Percentiles rank a stretch among this genome's conserved stretches.
Evolutionary conservation across 106 monocot genomes (phyloP).

Genomic region (Gastrodia elata): DNA sequence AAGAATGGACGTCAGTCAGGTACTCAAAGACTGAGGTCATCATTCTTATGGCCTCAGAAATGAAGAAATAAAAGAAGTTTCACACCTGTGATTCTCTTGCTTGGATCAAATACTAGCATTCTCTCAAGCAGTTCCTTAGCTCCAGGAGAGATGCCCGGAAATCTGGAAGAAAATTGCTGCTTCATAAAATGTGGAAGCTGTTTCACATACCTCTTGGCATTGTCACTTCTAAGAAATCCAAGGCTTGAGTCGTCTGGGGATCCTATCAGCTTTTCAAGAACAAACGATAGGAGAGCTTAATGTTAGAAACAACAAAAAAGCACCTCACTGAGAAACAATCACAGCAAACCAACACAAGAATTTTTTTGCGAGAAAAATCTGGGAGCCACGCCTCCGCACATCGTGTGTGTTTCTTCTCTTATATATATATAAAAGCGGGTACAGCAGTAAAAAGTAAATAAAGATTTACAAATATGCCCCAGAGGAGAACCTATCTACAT

Average conservation of each 20-base stretch:
- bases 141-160: slow-evolving; percentile 51
- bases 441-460: too few relatives aligned
- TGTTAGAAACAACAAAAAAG: too few relatives aligned
- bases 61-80: neutral
- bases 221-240: slow-evolving; percentile 76
- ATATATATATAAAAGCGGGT: too few relatives aligned
- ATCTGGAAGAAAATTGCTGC: slow-evolving; percentile 50
- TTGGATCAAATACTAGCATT: slow-evolving; percentile 93
- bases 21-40: neutral
- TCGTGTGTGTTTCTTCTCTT: too few relatives aligned
- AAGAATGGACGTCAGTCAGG: neutral
- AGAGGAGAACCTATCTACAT: neutral
- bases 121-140: slow-evolving; percentile 71
- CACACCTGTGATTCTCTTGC: slow-evolving; percentile 68
- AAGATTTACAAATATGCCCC: too few relatives aligned
- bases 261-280: slow-evolving; percentile 65
- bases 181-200: slow-evolving; percentile 71
- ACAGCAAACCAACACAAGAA: too few relatives aligned
- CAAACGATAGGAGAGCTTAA: neutral
- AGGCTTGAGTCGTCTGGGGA: slow-evolving; percentile 81
- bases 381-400: too few relatives aligned
- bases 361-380: too few relatives aligned
- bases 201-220: slow-evolving; percentile 69
- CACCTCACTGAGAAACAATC: too few relatives aligned
- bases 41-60: neutral